Base-by-base conservation (phyloP, 2,329 filamentous ascomycete species). In the Aspergillus quadricinctus region DNA sequence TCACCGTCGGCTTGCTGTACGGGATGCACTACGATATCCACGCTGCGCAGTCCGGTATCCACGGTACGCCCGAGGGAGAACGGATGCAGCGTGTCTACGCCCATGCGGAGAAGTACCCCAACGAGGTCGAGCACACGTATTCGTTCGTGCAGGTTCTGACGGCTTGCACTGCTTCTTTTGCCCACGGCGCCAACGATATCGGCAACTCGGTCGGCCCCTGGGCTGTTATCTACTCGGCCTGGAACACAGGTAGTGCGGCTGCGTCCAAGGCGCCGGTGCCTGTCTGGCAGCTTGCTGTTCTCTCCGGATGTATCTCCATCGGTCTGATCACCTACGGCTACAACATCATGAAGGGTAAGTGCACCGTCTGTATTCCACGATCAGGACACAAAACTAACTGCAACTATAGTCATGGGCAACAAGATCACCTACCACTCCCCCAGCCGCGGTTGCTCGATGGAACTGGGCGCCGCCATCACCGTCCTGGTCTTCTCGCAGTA, bases 1-100 rank as follows among this genome's bases (percentile, higher is more conserved):
- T 89, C 59, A 79, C 85, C 46, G 79, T 78, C 61, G 88, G 80
- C 54, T 68, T 79, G 17, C 82, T 92, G 52, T 93, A 93, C 70
- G 90, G 90, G 72, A 70, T 88, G 27, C 80, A 92, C 80, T 93
- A 92, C 76, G 89, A 93, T 64, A 93, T 92, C 67, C 89, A 92
- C 80, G 81, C 83, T 50, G 87, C 88, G 4, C 89, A 92, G 78
- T 79, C 80, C 52, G 89, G 89, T 68, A 81, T 90, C 48, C 69
- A 78, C 11, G 88, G 88, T 23, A 90, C 88, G 1, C 88, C 88
- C 6, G 88, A 92, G 58, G 89, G 88, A 57, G 76, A 76, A 37
- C 87, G 89, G 59, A 90, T 90, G 87, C 77, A 82, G 66, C 78
- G 82, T 46, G 86, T 89, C 56, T 90, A 90, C 70, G 77, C 77